phyloP scores from a whole-genome alignment of 2,329 filamentous ascomycete genomes.

The Cladosporium sp. region DNA sequence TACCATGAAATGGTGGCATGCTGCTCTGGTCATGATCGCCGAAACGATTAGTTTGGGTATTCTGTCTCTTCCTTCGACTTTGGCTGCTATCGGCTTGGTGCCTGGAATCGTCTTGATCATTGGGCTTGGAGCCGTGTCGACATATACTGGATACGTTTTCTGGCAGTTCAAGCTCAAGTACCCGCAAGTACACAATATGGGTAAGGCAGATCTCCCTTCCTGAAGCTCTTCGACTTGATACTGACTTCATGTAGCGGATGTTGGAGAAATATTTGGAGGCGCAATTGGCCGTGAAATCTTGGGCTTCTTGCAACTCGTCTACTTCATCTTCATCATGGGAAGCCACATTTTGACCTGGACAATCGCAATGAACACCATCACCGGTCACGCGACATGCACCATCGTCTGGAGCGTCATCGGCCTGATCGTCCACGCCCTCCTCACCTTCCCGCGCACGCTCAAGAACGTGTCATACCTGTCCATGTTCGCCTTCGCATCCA shows the following conservation, averaged over 20 bases:
- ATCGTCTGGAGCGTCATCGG: conserved; percentile 61
- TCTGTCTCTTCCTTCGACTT: conserved; percentile 50
- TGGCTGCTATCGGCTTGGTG: conserved; percentile 49
- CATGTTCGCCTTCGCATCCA: conserved; percentile 47
- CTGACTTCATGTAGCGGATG: conserved; percentile 48
- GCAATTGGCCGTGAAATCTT: conserved; percentile 59
- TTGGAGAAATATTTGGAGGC: conserved; percentile 58
- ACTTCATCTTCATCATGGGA: conserved; percentile 64
- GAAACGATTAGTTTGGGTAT: conserved; percentile 55
- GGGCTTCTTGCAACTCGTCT: conserved; percentile 58
- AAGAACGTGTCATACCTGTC: conserved; percentile 60
- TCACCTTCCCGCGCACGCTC: conserved; percentile 59
- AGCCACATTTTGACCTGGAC: conserved; percentile 66
- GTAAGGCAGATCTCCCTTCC: too few relatives aligned
- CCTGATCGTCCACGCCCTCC: conserved; percentile 52
- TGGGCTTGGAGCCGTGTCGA: conserved; percentile 51
- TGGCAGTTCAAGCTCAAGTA: conserved; percentile 54
- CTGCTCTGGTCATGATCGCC: conserved; percentile 48
- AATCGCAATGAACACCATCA: conserved; percentile 65
- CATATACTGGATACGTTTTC: conserved; percentile 57
- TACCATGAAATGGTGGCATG: conserved; percentile 46
- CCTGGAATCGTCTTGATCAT: conserved; percentile 53
- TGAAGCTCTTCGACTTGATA: too few relatives aligned
- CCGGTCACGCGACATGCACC: conserved; percentile 58
- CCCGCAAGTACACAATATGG: conserved; percentile 52